Conservation (phyloP, 805 yeast genomes). For the Lachancea lanzarotensis region DNA sequence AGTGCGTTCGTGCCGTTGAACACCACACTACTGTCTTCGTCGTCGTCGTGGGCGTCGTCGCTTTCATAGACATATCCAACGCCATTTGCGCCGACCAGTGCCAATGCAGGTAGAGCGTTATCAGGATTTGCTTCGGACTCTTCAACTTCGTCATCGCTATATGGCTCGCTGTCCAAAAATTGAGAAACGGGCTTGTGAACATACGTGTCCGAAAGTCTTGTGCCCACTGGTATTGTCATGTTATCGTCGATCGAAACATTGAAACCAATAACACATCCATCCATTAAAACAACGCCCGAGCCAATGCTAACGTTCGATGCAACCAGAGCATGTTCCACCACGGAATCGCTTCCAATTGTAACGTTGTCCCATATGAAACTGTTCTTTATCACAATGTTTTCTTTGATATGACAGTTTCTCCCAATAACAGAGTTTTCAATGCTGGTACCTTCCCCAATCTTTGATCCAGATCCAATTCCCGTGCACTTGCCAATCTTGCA, state of each 20-base stretch:
- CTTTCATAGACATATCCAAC: conserved; percentile 35
- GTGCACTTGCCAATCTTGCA: conserved; percentile 77
- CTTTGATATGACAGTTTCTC: conserved; percentile 76
- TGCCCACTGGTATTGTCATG: conserved; percentile 42
- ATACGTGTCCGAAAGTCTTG: conserved; percentile 47
- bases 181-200: conserved; percentile 29
- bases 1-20: conserved; percentile 30
- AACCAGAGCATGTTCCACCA: conserved; percentile 57
- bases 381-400: conserved; percentile 60
- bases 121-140: conserved; percentile 25
- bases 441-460: conserved; percentile 66
- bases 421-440: conserved; percentile 77
- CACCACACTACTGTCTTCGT: conserved; percentile 17
- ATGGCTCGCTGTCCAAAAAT: conserved; percentile 24
- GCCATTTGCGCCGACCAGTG: conserved; percentile 34
- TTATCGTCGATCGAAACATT: conserved; percentile 58
- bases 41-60: conserved; percentile 30
- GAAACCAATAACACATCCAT: conserved; percentile 78
- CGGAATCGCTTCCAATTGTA: conserved; percentile 56
- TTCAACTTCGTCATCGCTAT: conserved; percentile 17
- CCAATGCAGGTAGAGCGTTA: conserved; percentile 15
- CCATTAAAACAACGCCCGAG: conserved; percentile 42
- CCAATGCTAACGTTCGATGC: conserved; percentile 60
- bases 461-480: conserved; percentile 71
- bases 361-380: conserved; percentile 88